Evolutionary conservation across 2,329 filamentous ascomycete genomes (phyloP), one percentile per base, ranked within the genome.

Genomic region (Curvularia spicifera): DNA sequence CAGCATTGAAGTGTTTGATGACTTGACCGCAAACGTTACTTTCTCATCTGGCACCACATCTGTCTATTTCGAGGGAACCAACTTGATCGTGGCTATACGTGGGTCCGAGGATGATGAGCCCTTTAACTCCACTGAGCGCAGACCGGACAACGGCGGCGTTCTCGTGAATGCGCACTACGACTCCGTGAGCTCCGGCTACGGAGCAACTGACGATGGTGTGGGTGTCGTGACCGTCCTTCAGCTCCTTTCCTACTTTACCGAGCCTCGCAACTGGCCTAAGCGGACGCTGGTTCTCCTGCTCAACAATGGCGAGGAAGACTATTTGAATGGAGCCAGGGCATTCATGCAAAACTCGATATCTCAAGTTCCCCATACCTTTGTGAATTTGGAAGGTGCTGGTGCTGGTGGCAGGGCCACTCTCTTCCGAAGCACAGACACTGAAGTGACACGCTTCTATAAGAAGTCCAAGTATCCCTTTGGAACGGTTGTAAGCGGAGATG

Each of bases 231-330:
- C 90, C 0, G 81, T 94, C 42, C 83, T 98, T 47, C 93, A 97
- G 75, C 81, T 98, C 48, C 84, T 98, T 60, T 91, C 89, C 61
- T 91, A 97, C 77, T 97, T 96, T 73, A 93, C 91, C 1, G 70
- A 75, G 20, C 84, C 84, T 2, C 79, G 85, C 0, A 87, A 91
- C 63, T 87, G 87, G 71, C 93, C 93, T 1, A 89, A 87, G 70
- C 87, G 89, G 66, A 94, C 93, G 1, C 84, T 99, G 43, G 86
- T 98, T 13, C 84, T 92, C 9, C 83, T 98, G 28, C 84, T 98
- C 72, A 99, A 99, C 82, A 97, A 98, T 71, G 94, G 91, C 35
- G 95, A 99, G 73, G 95, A 99, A 74, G 94, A 98, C 70, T 95
- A 88, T 35, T 81, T 98, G 10, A 91, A 96, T 64, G 95, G 95